Evolutionary conservation across 2,329 filamentous ascomycete genomes (phyloP), one percentile per base, ranked within the genome.

Genomic region (Trichoderma sp.): DNA sequence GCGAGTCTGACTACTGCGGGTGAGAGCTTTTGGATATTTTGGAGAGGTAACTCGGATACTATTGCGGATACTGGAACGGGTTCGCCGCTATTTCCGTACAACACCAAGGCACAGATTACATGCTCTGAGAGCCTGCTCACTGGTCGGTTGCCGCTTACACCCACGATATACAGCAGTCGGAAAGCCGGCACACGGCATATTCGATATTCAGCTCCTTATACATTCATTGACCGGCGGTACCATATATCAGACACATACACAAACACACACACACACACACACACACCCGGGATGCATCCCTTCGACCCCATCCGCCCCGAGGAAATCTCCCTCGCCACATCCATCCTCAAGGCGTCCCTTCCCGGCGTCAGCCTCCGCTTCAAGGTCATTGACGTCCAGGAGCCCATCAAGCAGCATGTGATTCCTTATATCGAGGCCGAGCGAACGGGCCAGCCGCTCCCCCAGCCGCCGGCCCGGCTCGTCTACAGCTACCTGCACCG

Each of bases 381-480:
- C 79, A 89, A 90, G 71, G 81, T 83, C 59, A 84, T 91, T 45
- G 88, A 83, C 55, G 78, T 89, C 9, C 78, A 88, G 51, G 87
- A 90, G 68, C 87, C 88, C 2, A 77, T 80, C 30, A 90, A 89
- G 75, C 77, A 78, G 47, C 80, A 85, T 48, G 79, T 88, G 7
- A 72, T 88, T 6, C 81, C 81, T 2, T 90, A 87, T 70, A 78
- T 90, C 24, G 83, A 87, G 56, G 85, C 85, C 5, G 88, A 90
- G 72, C 82, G 88, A 68, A 78, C 77, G 19, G 82, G 83, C 5
- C 73, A 75, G 26, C 72, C 81, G 7, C 75, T 82, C 10, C 78
- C 77, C 3, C 76, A 76, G 47, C 77, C 80, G n/a, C 75, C 83
- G 12, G 76, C 82, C 1, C 80, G 84, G 39, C 77, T 78, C 68